Conservation (phyloP, 139 green algal genomes). For the Closterium sp. region DNA sequence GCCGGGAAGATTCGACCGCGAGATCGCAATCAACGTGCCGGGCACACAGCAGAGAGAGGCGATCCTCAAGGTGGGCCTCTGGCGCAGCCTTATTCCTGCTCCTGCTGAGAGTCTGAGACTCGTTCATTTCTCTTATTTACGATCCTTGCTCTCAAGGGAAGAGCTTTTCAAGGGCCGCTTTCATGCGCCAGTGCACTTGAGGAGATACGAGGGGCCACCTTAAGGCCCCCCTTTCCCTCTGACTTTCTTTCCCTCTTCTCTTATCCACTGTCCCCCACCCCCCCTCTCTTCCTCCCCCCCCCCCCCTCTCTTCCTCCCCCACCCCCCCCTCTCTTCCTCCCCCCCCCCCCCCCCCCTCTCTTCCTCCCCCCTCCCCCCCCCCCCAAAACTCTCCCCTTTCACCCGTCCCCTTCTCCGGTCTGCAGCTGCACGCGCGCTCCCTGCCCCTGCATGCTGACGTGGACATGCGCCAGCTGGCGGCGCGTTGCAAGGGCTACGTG, state of each 20-base stretch:
- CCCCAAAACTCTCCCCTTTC: too few relatives aligned
- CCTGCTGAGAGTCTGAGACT: too few relatives aligned
- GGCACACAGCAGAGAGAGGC: slow-evolving; percentile 7
- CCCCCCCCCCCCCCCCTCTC: neutral
- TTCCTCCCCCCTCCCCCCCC: neutral
- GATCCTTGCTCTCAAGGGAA: too few relatives aligned
- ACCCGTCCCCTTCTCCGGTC: neutral
- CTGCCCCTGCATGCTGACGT: slow-evolving; percentile 65
- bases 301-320: slow-evolving; percentile 8
- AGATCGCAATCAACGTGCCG: slow-evolving; percentile 76
- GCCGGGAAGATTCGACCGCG: slow-evolving; percentile 80
- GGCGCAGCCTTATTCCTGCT: too few relatives aligned
- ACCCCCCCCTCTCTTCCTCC: neutral
- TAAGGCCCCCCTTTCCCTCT: too few relatives aligned
- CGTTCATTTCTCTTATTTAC: too few relatives aligned
- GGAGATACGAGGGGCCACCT: too few relatives aligned
- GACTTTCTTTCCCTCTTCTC: too few relatives aligned
- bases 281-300: slow-evolving; percentile 9
- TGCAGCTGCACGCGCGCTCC: slow-evolving; percentile 18
- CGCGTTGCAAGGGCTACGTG: slow-evolving; percentile 41
- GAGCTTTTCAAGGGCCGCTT: too few relatives aligned
- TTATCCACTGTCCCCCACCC: neutral
- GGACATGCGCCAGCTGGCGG: slow-evolving; percentile 67
- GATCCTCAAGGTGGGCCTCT: slow-evolving; percentile 55
- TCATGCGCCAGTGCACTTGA: too few relatives aligned